Evolutionary conservation across 1,284 basidiomycete species (phyloP).

Genomic region (Entoloma clypeatum): DNA sequence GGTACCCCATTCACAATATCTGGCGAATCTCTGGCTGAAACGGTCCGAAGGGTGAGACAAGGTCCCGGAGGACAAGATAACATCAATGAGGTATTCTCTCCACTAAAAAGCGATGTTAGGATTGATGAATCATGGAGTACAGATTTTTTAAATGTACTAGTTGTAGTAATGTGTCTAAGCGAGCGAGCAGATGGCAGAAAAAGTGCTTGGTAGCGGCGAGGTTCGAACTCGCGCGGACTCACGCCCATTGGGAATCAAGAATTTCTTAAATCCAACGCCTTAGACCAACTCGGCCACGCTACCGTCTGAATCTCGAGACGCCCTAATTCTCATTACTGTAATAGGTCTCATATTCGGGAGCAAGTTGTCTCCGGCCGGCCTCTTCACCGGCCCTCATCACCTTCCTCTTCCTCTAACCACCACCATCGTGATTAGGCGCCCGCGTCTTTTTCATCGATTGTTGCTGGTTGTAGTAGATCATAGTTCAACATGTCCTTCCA

Average conservation of each 20-base stretch:
- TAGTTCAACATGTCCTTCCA: too few species aligned
- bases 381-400: too few species aligned
- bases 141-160: slow-evolving; percentile 7
- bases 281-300: slow-evolving; percentile 80
- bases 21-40: slow-evolving; percentile 2
- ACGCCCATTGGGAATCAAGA: slow-evolving; percentile 72
- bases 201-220: slow-evolving; percentile 64
- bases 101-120: not conserved
- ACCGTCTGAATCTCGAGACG: slow-evolving; percentile 31
- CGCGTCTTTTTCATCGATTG: too few species aligned
- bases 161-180: slow-evolving; percentile 1
- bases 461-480: too few species aligned
- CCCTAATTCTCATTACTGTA: not conserved
- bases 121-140: not conserved
- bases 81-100: slow-evolving; percentile 47
- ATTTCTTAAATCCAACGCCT: slow-evolving; percentile 78
- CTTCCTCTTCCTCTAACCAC: too few species aligned
- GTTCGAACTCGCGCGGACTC: slow-evolving; percentile 80
- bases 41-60: slow-evolving; percentile 46
- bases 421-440: too few species aligned
- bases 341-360: too few species aligned
- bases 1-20: slow-evolving; percentile 9
- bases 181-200: slow-evolving; percentile 13
- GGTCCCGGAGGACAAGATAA: slow-evolving; percentile 61
- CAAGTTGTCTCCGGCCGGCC: too few species aligned